phyloP scores from a whole-genome alignment of 169 alveolate species.

The Plasmodium coatneyi region DNA sequence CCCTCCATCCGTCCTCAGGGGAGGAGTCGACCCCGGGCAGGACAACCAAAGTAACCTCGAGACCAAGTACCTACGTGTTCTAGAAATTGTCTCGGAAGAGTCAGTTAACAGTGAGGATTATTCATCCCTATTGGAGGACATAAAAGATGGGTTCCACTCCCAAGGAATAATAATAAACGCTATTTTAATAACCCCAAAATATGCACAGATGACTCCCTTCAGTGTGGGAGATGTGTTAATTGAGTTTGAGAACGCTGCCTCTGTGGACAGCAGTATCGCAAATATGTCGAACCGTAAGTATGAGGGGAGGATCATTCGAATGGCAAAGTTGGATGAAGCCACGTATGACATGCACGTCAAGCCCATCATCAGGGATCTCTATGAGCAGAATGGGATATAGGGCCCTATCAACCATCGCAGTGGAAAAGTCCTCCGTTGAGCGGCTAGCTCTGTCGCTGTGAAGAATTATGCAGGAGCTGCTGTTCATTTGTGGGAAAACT shows the following conservation, averaged over 20 bases:
- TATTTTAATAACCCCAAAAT: constrained; percentile 76
- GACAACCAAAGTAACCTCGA: constrained; percentile 69
- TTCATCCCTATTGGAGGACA: constrained; percentile 80
- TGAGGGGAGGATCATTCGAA: constrained; percentile 78
- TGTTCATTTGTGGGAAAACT: no score
- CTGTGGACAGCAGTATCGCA: constrained; percentile 79
- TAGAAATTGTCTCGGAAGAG: constrained; percentile 45
- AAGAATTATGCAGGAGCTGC: background rate
- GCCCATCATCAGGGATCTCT: constrained; percentile 33
- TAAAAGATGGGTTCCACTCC: constrained; percentile 81
- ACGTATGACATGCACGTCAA: constrained; percentile 10
- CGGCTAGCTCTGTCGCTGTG: background rate
- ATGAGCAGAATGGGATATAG: background rate
- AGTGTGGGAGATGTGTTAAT: constrained; percentile 82
- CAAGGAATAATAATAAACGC: constrained; percentile 81
- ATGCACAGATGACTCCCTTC: constrained; percentile 78
- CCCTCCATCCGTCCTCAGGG: constrained; percentile 8
- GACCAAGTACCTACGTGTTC: constrained; percentile 50
- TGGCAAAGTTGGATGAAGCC: constrained; percentile 41
- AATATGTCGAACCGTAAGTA: constrained; percentile 83
- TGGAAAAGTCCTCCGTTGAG: background rate
- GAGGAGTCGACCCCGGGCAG: constrained; percentile 21
- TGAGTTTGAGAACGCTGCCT: constrained; percentile 78
- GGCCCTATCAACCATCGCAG: background rate
- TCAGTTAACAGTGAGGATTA: constrained; percentile 69